A percentile compares a stretch with the other conserved stretches of the same genome.
phyloP scores from a whole-genome alignment of 257 asterid species.

The Lithospermum erythrorhizon region DNA sequence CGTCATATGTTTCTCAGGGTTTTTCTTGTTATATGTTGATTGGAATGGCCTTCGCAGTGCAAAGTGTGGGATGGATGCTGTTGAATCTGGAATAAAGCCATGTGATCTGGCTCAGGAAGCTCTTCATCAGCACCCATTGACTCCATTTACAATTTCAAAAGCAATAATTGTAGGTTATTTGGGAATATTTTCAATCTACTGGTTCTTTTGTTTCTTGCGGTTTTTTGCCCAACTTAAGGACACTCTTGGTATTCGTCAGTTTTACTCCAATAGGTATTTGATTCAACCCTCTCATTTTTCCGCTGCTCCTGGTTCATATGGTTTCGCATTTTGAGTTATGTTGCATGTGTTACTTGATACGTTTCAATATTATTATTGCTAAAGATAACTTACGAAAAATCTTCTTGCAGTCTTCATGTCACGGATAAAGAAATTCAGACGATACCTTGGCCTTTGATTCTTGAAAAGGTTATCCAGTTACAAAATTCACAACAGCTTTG shows the following conservation, averaged over 20 bases:
- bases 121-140: conserved; percentile 74
- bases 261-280: conserved; percentile 66
- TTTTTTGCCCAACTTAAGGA: conserved; percentile 86
- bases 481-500: conserved; percentile 60
- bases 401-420: conserved; percentile 60
- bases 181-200: conserved; percentile 76
- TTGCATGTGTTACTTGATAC: too few species aligned
- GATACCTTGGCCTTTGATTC: conserved; percentile 83
- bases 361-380: neutral
- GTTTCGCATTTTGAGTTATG: too few species aligned
- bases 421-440: conserved; percentile 89
- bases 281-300: too few species aligned
- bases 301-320: too few species aligned
- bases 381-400: neutral
- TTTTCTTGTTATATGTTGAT: conserved; percentile 69
- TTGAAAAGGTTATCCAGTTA: conserved; percentile 66
- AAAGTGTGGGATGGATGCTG: conserved; percentile 98
- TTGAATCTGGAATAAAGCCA: conserved; percentile 90
- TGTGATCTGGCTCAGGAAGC: conserved; percentile 92
- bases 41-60: conserved; percentile 97
- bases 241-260: conserved; percentile 73
- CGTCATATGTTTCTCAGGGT: conserved; percentile 80
- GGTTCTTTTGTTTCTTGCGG: conserved; percentile 66
- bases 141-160: conserved; percentile 64
- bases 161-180: conserved; percentile 74